Base-by-base conservation (phyloP, 2,329 filamentous ascomycete genomes). In the Claviceps pazoutovae region DNA sequence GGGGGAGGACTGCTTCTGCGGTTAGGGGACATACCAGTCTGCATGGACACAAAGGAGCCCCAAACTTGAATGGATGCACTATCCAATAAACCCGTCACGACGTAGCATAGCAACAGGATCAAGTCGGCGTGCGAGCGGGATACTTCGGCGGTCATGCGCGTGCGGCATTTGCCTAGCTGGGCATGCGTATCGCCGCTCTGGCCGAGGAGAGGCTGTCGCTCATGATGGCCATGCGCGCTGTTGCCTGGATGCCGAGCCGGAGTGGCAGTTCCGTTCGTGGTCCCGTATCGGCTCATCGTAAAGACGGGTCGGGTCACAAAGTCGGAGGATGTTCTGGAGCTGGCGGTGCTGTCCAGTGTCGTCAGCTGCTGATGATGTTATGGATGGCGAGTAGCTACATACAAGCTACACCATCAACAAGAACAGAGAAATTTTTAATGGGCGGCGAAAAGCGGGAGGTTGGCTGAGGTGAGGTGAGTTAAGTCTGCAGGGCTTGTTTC, bases 21-120 rank as follows among this genome's bases (percentile, higher is more conserved):
- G 3, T 4, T 11, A 30, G 30, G 30, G 8, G 1, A 34, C 30
- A 4, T 60, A 79, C 84, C 85, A 36, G 86, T 90, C 62, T 90
- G 86, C 86, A 90, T 90, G 59, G 82, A 86, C 42, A 88, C 85
- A 59, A 91, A 91, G 2, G 83, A 83, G 13, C 85, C 84, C 82
- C 84, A 90, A 43, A 84, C 84, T 53, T 82, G 83, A 46, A 86
- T 84, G 2, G 84, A 81, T 2, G 84, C 81, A 66, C 83, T 87
- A 66, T 91, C 86, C 7, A 88, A 74, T 11, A 91, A 71, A 4
- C 86, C 86, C 0, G 86, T 90, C 62, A 89, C 83, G 56, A 86
- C 68, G 63, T 89, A 90, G 67, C 84, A 88, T 30, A 79, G 69
- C 4, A 91, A 70, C 41, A 91, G 72, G 19, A 88, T 70, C 1